These are phyloP conservation scores for Orbilia blumenaviensis DNA, from an alignment of 2,329 filamentous ascomycete genomes.

Conservation along the genomic window DNA sequence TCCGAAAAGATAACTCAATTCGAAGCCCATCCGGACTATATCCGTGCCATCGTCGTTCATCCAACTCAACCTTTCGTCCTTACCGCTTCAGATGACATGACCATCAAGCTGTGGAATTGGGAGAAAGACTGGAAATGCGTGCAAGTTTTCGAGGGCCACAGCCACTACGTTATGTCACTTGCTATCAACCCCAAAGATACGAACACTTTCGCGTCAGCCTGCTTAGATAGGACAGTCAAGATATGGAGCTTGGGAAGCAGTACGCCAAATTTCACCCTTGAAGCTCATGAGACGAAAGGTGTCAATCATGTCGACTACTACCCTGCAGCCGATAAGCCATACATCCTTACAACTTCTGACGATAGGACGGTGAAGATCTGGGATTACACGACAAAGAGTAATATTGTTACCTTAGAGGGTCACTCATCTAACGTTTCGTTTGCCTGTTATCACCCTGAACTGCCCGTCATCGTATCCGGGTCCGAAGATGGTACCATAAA, in stretches of 20 bases:
- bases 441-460: conserved; percentile 94
- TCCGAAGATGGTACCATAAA: conserved; percentile 97
- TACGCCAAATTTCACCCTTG: conserved; percentile 94
- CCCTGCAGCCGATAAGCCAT: conserved; percentile 77
- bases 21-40: conserved; percentile 98
- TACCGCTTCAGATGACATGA: conserved; percentile 98
- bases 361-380: conserved; percentile 97
- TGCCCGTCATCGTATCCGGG: conserved; percentile 96
- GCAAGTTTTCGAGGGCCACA: conserved; percentile 94
- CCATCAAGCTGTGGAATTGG: conserved; percentile 99
- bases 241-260: conserved; percentile 95
- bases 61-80: conserved; percentile 94
- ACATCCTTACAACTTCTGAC: conserved; percentile 94
- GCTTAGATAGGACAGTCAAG: conserved; percentile 94
- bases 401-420: conserved; percentile 95
- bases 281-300: conserved; percentile 68
- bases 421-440: conserved; percentile 99
- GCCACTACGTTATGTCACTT: conserved; percentile 95
- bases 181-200: conserved; percentile 98
- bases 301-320: conserved; percentile 98
- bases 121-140: conserved; percentile 98
- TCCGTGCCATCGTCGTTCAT: conserved; percentile 94
- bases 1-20: conserved; percentile 98
- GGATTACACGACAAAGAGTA: conserved; percentile 98
- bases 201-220: conserved; percentile 90